Evolutionary conservation across 441 rosid species (phyloP), one percentile per base, ranked within the genome.

Genomic region (Bruguiera hainesii): DNA sequence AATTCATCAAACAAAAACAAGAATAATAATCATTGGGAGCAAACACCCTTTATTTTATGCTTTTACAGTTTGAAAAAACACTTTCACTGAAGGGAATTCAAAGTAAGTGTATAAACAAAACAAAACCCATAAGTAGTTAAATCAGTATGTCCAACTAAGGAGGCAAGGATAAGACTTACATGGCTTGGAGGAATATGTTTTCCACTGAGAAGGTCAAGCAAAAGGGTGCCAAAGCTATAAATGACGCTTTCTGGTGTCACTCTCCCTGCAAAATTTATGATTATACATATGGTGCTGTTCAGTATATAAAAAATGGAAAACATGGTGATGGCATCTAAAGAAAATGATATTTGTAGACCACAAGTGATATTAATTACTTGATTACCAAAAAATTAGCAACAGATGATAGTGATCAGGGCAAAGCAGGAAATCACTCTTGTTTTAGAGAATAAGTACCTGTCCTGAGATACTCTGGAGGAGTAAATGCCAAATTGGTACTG

Each of bases 101-200:
- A 9, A 42, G 15, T 7, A 20, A 8, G 58, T 8, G 16, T 15
- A 55, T 8, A 23, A 55, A 55, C 18, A 55, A 23, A 35, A 51
- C 18, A 56, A 21, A 30, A 11, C 48, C 73, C 30, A 28, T 7
- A 18, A 31, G 11, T 63, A 37, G 18, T 56, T 42, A 28, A 21
- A 37, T 63, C 60, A 64, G 33, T 51, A 50, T 31, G 39, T 33
- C 19, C 60, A 7, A 48, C 35, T 16, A 18, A 18, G 39, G 46
- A 7, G 46, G 35, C 5, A 30, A 63, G 25, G 37, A 60, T 15
- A 50, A 49, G 72, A 79, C 87, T 85, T 80, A 90, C 98, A 75
- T 84, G 98, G 80, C 97, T 84, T 1, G 96, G 97, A 77, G 98
- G 94, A 79, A 92, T 92, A 80, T 90, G 96, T 73, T 90, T 92